These are phyloP conservation scores for Cordyceps fumosorosea DNA, from an alignment of 2,329 filamentous ascomycete genomes.

Conservation along the genomic window DNA sequence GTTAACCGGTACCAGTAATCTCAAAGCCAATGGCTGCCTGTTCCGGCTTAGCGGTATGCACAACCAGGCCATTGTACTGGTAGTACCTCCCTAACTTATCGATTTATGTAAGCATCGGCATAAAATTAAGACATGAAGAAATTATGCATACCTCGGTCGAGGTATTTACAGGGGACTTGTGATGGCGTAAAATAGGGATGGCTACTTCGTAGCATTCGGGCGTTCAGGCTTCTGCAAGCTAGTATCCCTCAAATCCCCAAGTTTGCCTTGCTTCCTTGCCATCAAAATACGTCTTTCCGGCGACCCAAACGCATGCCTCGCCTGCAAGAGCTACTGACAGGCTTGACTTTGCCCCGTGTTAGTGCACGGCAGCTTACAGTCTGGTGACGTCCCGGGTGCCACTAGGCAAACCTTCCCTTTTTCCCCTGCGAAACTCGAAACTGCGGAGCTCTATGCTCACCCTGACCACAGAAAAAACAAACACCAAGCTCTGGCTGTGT, in stretches of 20 bases:
- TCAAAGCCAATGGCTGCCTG: not conserved
- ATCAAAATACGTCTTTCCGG: not conserved
- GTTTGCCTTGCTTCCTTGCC: not conserved
- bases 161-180: constrained; percentile 6
- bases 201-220: not conserved
- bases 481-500: constrained; percentile 14
- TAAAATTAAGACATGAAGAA: not conserved
- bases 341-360: not conserved
- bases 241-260: not conserved
- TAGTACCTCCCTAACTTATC: not conserved
- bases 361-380: constrained; percentile 4
- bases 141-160: constrained; percentile 7
- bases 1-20: not conserved
- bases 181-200: constrained; percentile 1
- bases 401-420: constrained; percentile 2
- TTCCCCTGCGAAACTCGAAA: not conserved
- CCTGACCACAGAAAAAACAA: constrained; percentile 9
- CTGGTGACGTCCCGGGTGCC: constrained; percentile 6
- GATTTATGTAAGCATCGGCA: constrained; percentile 4
- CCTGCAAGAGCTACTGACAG: not conserved
- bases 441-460: constrained; percentile 11
- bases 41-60: constrained; percentile 6
- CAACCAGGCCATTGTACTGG: not conserved
- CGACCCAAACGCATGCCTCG: not conserved
- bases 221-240: not conserved